phyloP scores from a whole-genome alignment of 345 rosid species.

The Zanthoxylum bungeanum region DNA sequence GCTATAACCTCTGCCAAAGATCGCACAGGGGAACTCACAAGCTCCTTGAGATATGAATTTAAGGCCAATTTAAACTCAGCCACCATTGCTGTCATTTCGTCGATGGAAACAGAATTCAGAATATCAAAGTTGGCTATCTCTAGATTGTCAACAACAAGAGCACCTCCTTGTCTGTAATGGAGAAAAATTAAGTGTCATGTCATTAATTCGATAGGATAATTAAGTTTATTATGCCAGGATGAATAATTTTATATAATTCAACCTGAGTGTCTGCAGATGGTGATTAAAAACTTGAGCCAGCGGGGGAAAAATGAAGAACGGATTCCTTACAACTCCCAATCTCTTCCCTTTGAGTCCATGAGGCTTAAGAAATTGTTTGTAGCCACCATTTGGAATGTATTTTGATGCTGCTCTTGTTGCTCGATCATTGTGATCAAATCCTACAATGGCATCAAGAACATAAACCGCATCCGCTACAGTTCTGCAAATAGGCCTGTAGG shows the following conservation, averaged over 20 bases:
- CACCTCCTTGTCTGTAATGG: constrained; percentile 30
- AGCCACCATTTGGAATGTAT: constrained; percentile 49
- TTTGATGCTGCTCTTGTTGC: constrained; percentile 38
- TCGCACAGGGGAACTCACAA: constrained; percentile 37
- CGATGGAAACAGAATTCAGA: background rate
- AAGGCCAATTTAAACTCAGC: constrained; percentile 36
- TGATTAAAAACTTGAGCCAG: constrained; percentile 26
- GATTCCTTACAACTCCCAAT: constrained; percentile 43
- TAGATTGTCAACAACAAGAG: constrained; percentile 27
- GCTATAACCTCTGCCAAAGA: constrained; percentile 34
- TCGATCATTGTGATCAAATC: constrained; percentile 32
- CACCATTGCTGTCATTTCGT: constrained; percentile 11
- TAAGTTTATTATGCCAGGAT: background rate
- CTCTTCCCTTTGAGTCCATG: constrained; percentile 55
- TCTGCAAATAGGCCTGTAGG: constrained; percentile 43
- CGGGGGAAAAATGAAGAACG: constrained; percentile 21
- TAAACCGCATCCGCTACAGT: constrained; percentile 43
- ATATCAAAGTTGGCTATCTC: constrained; percentile 9
- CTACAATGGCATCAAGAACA: constrained; percentile 44
- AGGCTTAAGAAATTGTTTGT: constrained; percentile 41
- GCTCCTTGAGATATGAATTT: constrained; percentile 22
- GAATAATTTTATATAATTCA: constrained; percentile 1
- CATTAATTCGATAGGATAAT: background rate
- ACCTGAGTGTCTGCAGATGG: constrained; percentile 51
- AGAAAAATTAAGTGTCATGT: background rate